Evolutionary conservation across 2,329 filamentous ascomycete species (phyloP).

Genomic region (Trichoderma sp.): DNA sequence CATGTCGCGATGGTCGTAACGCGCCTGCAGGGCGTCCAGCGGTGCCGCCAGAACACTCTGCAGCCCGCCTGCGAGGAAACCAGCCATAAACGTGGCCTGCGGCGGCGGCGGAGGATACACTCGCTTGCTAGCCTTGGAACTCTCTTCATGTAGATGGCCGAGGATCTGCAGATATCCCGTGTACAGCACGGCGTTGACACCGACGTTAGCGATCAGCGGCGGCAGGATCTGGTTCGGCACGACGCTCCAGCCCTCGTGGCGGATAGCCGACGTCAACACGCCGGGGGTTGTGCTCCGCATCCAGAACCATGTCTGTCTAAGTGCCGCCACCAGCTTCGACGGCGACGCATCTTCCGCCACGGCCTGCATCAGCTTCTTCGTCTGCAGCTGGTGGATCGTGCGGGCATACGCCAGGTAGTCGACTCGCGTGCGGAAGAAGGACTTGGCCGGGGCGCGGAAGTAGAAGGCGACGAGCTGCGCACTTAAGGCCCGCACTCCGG

Average conservation of each 20-base stretch:
- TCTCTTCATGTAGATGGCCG: constrained; percentile 66
- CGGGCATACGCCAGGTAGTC: constrained; percentile 72
- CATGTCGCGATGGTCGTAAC: constrained; percentile 63
- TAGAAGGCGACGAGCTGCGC: constrained; percentile 87
- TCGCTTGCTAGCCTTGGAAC: constrained; percentile 57
- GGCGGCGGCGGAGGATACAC: constrained; percentile 71
- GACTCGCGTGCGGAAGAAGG: constrained; percentile 87
- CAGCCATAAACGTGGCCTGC: constrained; percentile 67
- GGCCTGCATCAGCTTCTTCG: constrained; percentile 42
- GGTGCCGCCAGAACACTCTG: constrained; percentile 75
- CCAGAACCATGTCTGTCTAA: constrained; percentile 51
- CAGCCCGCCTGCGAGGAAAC: constrained; percentile 67
- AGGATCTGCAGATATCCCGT: constrained; percentile 74
- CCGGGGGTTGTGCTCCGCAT: constrained; percentile 69
- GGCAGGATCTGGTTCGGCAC: constrained; percentile 77
- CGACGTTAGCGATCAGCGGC: constrained; percentile 72
- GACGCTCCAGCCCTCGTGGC: constrained; percentile 71
- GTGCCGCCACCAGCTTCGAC: constrained; percentile 39
- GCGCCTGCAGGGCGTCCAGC: constrained; percentile 72
- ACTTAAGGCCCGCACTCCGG: constrained; percentile 79
- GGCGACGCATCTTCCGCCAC: constrained; percentile 42
- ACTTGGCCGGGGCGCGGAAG: constrained; percentile 87
- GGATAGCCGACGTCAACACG: constrained; percentile 67
- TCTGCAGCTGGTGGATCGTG: constrained; percentile 51
- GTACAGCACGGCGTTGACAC: constrained; percentile 73